Evolutionary conservation across 352 stramenopile genomes (phyloP).

Genomic region (Globisporangium heterothallicum): DNA sequence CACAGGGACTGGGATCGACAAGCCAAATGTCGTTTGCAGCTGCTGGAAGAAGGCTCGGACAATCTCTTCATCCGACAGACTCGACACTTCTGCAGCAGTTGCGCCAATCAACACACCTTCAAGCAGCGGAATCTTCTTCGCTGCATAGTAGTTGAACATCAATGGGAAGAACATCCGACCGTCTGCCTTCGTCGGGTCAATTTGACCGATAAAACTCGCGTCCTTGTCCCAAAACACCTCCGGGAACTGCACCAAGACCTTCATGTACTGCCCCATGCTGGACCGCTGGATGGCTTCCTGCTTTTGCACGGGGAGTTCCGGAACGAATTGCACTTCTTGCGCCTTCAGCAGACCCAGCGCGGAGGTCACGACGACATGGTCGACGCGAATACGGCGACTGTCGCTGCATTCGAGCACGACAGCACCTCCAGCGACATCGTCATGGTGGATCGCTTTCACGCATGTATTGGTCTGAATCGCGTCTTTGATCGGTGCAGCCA

Average conservation of each 20-base stretch:
- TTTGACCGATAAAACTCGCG: slow-evolving; percentile 37
- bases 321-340: slow-evolving; percentile 38
- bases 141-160: slow-evolving; percentile 53
- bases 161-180: slow-evolving; percentile 35
- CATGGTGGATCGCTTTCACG: slow-evolving; percentile 26
- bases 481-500: slow-evolving; percentile 23
- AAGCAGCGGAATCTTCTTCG: slow-evolving; percentile 47
- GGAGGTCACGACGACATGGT: slow-evolving; percentile 50
- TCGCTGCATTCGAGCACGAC: slow-evolving; percentile 29
- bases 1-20: slow-evolving; percentile 27
- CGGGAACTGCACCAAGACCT: slow-evolving; percentile 65
- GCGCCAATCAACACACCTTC: slow-evolving; percentile 49
- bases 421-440: slow-evolving; percentile 10
- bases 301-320: slow-evolving; percentile 37
- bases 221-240: slow-evolving; percentile 52
- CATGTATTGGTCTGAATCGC: slow-evolving; percentile 26
- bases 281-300: slow-evolving; percentile 36
- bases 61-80: slow-evolving; percentile 38
- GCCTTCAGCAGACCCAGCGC: slow-evolving; percentile 51
- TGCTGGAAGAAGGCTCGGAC: slow-evolving; percentile 35
- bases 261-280: slow-evolving; percentile 71
- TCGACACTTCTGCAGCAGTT: slow-evolving; percentile 31
- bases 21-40: slow-evolving; percentile 40
- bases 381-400: slow-evolving; percentile 21
- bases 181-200: slow-evolving; percentile 11